These are phyloP conservation scores for Lyophyllum atratum DNA, from an alignment of 768 basidiomycete genomes.

Conservation along the genomic window DNA sequence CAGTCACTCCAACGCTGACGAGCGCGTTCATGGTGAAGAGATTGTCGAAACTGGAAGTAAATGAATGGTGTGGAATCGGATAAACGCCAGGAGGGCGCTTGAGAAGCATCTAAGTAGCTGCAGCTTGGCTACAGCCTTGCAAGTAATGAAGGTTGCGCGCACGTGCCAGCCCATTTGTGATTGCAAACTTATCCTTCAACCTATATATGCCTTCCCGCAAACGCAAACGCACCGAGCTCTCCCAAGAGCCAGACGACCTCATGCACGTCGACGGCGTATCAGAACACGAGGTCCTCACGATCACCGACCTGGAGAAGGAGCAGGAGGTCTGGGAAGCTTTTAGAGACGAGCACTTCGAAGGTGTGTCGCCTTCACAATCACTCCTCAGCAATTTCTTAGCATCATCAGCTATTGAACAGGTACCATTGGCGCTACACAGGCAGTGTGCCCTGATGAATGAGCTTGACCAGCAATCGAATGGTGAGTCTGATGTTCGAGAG, in stretches of 20 bases:
- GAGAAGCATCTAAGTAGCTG: not conserved
- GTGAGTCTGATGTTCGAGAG: conserved; percentile 36
- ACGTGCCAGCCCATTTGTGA: conserved; percentile 4
- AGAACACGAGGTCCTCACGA: conserved; percentile 3
- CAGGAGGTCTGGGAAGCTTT: conserved; percentile 73
- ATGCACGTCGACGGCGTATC: conserved; percentile 11
- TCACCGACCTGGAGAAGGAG: conserved; percentile 47
- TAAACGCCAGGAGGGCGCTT: conserved; percentile 11
- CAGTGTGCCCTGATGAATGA: conserved; percentile 72
- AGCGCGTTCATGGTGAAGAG: conserved; percentile 18
- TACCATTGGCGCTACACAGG: conserved; percentile 74
- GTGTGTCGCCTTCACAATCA: conserved; percentile 35
- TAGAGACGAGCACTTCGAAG: conserved; percentile 80
- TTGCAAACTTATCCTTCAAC: not conserved
- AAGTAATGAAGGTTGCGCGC: not conserved
- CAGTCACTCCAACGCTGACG: conserved; percentile 24
- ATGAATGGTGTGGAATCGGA: conserved; percentile 6
- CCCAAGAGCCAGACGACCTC: conserved; percentile 29
- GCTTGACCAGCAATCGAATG: conserved; percentile 64
- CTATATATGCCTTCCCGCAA: conserved; percentile 42
- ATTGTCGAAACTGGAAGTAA: not conserved
- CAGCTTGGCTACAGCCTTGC: not conserved
- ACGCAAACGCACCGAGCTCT: conserved; percentile 47
- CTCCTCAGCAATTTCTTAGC: not conserved
- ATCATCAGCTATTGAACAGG: conserved; percentile 67